These are phyloP conservation scores for Lactarius tabidus DNA, from an alignment of 768 basidiomycete genomes.

Conservation along the genomic window DNA sequence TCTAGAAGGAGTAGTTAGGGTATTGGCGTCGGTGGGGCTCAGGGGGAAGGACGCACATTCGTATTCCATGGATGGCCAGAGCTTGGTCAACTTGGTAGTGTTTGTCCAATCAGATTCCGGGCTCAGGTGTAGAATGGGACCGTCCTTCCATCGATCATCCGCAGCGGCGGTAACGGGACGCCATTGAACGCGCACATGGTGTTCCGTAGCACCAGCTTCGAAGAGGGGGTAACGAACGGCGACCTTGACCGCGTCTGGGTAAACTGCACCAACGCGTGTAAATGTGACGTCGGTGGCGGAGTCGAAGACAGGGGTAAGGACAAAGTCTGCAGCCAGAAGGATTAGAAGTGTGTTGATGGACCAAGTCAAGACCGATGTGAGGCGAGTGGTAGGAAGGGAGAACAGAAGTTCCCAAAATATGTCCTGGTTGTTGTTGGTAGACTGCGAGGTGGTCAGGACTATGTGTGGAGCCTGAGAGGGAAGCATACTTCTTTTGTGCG, in stretches of 20 bases:
- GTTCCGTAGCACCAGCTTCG: conserved; percentile 31
- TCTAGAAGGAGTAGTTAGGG: conserved; percentile 33
- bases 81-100: conserved; percentile 48
- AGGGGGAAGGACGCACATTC: conserved; percentile 49
- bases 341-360: conserved; percentile 41
- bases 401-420: conserved; percentile 30
- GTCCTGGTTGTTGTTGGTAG: conserved; percentile 11
- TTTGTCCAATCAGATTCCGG: conserved; percentile 54
- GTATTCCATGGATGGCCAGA: conserved; percentile 67
- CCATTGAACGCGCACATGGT: conserved; percentile 42
- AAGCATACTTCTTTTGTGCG: conserved; percentile 29
- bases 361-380: conserved; percentile 29
- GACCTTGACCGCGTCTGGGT: conserved; percentile 59
- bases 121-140: conserved; percentile 46
- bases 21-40: neutral
- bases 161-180: conserved; percentile 32
- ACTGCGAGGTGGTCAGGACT: conserved; percentile 4
- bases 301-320: conserved; percentile 52
- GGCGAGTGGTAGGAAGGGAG: conserved; percentile 33
- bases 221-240: conserved; percentile 52
- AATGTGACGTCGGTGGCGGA: conserved; percentile 54
- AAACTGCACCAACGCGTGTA: conserved; percentile 66
- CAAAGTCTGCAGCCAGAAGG: conserved; percentile 44
- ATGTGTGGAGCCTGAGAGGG: conserved; percentile 32
- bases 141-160: conserved; percentile 48